These are phyloP conservation scores for Apostasia ramifera DNA, from an alignment of 106 monocot species.

Conservation along the genomic window DNA sequence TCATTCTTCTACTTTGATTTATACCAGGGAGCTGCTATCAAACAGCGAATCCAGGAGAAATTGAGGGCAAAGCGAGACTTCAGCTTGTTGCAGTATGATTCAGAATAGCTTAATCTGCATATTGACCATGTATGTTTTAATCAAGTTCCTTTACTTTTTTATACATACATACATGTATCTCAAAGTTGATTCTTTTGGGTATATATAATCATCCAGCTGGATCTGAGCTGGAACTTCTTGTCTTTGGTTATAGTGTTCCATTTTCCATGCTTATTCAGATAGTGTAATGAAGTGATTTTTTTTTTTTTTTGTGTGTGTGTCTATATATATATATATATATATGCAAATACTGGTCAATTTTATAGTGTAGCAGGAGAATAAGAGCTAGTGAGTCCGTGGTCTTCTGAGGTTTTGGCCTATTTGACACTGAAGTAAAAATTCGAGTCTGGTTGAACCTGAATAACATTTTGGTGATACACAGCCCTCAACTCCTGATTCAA, in stretches of 20 bases:
- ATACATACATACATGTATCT: neutral
- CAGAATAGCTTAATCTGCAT: slow-evolving; percentile 10
- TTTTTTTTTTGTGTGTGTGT: no score
- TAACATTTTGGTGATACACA: no score
- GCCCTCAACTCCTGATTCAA: no score
- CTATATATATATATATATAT: no score
- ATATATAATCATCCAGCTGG: neutral
- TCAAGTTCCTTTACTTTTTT: neutral
- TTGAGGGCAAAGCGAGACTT: slow-evolving; percentile 33
- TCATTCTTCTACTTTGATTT: neutral
- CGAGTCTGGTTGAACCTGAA: no score
- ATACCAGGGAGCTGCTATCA: slow-evolving; percentile 52
- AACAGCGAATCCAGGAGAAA: slow-evolving; percentile 50
- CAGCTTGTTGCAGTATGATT: slow-evolving; percentile 58
- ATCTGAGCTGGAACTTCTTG: neutral
- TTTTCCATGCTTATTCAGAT: neutral
- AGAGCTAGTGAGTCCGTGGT: no score
- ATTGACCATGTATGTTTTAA: no score
- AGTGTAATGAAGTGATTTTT: no score
- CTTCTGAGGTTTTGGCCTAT: no score
- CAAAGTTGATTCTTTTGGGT: neutral
- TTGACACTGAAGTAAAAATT: no score
- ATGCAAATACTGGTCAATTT: no score
- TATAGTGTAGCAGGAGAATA: no score
- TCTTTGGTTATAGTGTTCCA: neutral